Evolutionary conservation across 768 basidiomycete species (phyloP).

Genomic region (Hortiboletus campestris): DNA sequence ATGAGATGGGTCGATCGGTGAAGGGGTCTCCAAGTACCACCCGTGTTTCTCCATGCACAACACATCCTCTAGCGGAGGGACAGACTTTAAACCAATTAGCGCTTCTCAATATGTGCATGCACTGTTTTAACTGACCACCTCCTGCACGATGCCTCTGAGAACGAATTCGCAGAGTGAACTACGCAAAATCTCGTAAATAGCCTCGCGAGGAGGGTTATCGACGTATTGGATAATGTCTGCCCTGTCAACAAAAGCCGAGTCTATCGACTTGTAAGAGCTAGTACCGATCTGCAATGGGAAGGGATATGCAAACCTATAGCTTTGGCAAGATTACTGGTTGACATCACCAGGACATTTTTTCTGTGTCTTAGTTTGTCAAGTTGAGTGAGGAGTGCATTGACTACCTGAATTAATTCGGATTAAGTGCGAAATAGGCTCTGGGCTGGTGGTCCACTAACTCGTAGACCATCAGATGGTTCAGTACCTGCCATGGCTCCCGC

Average conservation of each 20-base stretch:
- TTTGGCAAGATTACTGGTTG: conserved; percentile 92
- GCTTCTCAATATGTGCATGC: neutral
- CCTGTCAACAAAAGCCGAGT: conserved; percentile 93
- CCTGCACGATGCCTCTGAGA: conserved; percentile 62
- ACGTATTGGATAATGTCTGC: conserved; percentile 97
- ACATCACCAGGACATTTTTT: conserved; percentile 94
- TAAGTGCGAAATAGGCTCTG: neutral
- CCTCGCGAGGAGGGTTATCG: conserved; percentile 86
- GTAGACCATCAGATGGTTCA: conserved; percentile 91
- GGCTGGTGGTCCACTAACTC: conserved; percentile 49
- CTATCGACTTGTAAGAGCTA: conserved; percentile 39
- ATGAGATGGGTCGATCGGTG: conserved; percentile 32
- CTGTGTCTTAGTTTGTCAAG: conserved; percentile 91
- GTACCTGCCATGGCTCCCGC: conserved; percentile 94
- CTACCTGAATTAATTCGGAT: conserved; percentile 61
- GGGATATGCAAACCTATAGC: conserved; percentile 73
- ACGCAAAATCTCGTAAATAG: conserved; percentile 89
- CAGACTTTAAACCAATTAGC: conserved; percentile 40
- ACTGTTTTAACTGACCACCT: conserved; percentile 47
- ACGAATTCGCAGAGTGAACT: conserved; percentile 82
- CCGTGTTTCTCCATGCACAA: conserved; percentile 20
- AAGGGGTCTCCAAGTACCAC: conserved; percentile 2
- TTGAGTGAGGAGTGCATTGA: conserved; percentile 95
- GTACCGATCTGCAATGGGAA: neutral
- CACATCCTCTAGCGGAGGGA: conserved; percentile 61